These are phyloP conservation scores for Pythium pyrilobum DNA, from an alignment of 352 stramenopile species.

Conservation along the genomic window DNA sequence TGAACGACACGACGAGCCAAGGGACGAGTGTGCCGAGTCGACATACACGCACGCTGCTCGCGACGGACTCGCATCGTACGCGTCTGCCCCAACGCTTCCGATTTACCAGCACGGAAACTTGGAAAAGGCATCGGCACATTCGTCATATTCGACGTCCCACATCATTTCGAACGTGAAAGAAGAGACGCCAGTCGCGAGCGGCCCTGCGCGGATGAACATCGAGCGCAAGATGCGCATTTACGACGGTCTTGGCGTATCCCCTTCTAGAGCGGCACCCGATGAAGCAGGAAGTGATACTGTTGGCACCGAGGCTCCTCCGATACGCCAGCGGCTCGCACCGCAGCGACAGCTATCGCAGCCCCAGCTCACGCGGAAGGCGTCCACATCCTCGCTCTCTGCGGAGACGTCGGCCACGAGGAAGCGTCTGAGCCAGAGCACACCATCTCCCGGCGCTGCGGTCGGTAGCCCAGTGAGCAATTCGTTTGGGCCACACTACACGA, in stretches of 20 bases:
- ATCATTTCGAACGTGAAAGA: too few species aligned
- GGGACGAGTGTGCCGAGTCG: background rate
- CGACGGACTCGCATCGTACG: background rate
- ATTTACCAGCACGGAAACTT: too few species aligned
- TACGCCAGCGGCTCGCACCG: background rate
- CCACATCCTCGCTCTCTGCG: too few species aligned
- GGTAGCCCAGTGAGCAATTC: background rate
- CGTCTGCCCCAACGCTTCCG: too few species aligned
- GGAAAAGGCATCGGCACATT: background rate
- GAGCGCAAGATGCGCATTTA: slow-evolving; percentile 55
- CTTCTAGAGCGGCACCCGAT: too few species aligned
- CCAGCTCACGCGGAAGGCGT: background rate
- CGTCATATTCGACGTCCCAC: background rate
- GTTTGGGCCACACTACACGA: slow-evolving; percentile 34
- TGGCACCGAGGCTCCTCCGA: background rate
- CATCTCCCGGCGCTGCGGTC: background rate
- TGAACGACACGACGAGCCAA: background rate
- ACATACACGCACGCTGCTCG: background rate
- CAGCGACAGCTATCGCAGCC: background rate
- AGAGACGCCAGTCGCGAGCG: too few species aligned
- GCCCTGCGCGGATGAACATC: slow-evolving; percentile 33
- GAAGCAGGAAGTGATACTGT: too few species aligned
- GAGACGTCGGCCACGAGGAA: background rate
- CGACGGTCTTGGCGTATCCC: slow-evolving; percentile 27
- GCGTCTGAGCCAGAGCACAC: background rate